Percentiles rank a stretch among this genome's conserved stretches.
Conservation (phyloP, 768 basidiomycete genomes). For the Stropharia rugosoannulata region DNA sequence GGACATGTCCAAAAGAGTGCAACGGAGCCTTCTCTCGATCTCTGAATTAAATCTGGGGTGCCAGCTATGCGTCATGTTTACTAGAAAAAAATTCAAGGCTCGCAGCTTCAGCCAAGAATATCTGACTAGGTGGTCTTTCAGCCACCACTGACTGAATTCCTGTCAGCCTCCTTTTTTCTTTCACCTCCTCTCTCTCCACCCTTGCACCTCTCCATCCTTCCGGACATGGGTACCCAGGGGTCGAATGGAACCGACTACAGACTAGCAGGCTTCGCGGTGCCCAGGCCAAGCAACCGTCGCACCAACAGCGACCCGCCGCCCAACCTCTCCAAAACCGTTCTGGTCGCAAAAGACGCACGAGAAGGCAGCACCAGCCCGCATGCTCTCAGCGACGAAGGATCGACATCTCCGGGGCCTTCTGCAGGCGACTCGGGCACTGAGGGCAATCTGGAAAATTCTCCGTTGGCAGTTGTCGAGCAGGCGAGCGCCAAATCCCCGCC, state of each 20-base stretch:
- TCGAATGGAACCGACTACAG: background rate
- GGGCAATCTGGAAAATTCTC: background rate
- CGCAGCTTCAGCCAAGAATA: background rate
- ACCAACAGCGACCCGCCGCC: background rate
- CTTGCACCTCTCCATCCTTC: background rate
- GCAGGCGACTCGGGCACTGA: background rate
- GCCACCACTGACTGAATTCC: slow-evolving; percentile 8
- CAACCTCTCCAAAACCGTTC: background rate
- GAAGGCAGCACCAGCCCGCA: slow-evolving; percentile 4
- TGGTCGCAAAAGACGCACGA: background rate
- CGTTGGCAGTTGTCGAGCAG: background rate
- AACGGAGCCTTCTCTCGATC: slow-evolving; percentile 10
- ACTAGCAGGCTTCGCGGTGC: background rate
- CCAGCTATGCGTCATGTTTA: slow-evolving; percentile 6
- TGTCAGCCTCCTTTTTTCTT: slow-evolving; percentile 18
- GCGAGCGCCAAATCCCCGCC: background rate
- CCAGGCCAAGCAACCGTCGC: background rate
- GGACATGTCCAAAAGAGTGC: slow-evolving; percentile 1
- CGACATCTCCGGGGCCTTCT: slow-evolving; percentile 2
- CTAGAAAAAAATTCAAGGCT: background rate
- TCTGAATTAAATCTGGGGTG: slow-evolving; percentile 12
- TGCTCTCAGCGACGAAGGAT: slow-evolving; percentile 1
- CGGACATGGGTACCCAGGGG: slow-evolving; percentile 13
- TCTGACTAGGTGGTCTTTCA: background rate
- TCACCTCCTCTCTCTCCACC: background rate